Evolutionary conservation across 352 stramenopile species (phyloP).

Genomic region (Thalassiosira ordinaria): DNA sequence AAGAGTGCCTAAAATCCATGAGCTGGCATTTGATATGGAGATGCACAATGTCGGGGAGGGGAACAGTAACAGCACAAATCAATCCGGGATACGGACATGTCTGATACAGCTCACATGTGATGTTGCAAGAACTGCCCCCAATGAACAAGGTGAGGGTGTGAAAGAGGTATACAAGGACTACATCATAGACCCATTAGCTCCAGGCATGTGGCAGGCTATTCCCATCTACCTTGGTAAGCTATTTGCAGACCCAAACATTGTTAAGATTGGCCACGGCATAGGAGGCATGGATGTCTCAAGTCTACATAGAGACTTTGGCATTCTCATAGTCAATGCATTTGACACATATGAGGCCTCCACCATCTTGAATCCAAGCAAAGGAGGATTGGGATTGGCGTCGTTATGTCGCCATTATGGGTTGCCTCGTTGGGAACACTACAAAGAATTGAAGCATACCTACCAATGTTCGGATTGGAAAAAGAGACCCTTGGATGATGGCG

Average conservation of each 20-base stretch:
- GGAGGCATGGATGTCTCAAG: slow-evolving; percentile 73
- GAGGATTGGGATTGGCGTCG: slow-evolving; percentile 62
- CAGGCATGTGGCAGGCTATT: slow-evolving; percentile 77
- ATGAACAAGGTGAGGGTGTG: background rate
- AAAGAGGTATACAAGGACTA: slow-evolving; percentile 68
- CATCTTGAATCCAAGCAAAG: slow-evolving; percentile 49
- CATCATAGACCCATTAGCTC: slow-evolving; percentile 81
- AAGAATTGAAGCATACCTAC: slow-evolving; percentile 75
- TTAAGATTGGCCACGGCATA: slow-evolving; percentile 85
- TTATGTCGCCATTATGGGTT: slow-evolving; percentile 79
- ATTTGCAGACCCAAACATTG: slow-evolving; percentile 78
- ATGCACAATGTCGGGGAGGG: slow-evolving; percentile 62
- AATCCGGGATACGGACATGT: slow-evolving; percentile 63
- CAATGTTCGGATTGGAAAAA: slow-evolving; percentile 78
- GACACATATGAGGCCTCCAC: slow-evolving; percentile 82
- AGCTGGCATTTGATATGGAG: slow-evolving; percentile 85
- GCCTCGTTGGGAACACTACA: slow-evolving; percentile 48
- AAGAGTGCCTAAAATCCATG: slow-evolving; percentile 27
- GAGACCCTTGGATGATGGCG: slow-evolving; percentile 71
- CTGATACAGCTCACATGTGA: slow-evolving; percentile 78
- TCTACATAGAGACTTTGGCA: slow-evolving; percentile 85
- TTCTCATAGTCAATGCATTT: slow-evolving; percentile 85
- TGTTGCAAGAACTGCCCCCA: slow-evolving; percentile 26
- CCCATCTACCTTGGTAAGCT: slow-evolving; percentile 52
- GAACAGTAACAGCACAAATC: slow-evolving; percentile 44